Conservation (phyloP, 73 alveolate genomes). For the Paramecium sonneborni region DNA sequence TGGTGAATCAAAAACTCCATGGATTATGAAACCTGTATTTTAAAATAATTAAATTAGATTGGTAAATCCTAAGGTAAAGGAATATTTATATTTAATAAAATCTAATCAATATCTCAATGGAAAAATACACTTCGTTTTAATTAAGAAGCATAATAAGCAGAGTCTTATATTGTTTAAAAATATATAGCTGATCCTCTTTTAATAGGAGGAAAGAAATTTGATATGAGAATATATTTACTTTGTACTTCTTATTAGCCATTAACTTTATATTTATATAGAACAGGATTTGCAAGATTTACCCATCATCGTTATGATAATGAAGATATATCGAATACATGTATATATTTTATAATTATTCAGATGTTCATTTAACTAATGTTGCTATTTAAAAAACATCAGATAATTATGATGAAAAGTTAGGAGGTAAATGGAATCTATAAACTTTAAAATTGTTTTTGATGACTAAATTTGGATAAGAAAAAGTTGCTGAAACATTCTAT, state of each 20-base stretch:
- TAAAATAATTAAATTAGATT: conserved; percentile 20
- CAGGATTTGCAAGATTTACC: conserved; percentile 98
- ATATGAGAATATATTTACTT: conserved; percentile 98
- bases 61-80: conserved; percentile 99
- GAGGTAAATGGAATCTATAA: conserved; percentile 97
- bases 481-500: conserved; percentile 91
- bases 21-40: conserved; percentile 99
- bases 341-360: neutral
- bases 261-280: conserved; percentile 95
- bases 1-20: conserved; percentile 85
- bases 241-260: conserved; percentile 98
- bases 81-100: conserved; percentile 95
- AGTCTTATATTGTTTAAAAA: conserved; percentile 69
- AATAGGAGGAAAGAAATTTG: conserved; percentile 99
- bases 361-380: conserved; percentile 97
- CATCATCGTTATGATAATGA: conserved; percentile 93
- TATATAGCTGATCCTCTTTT: conserved; percentile 97
- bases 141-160: conserved; percentile 91
- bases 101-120: conserved; percentile 93
- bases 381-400: conserved; percentile 96
- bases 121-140: conserved; percentile 95
- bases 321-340: conserved; percentile 91
- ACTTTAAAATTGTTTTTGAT: conserved; percentile 90
- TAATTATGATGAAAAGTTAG: conserved; percentile 94
- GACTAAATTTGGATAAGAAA: conserved; percentile 92